phyloP scores from a whole-genome alignment of 2,329 filamentous ascomycete species.

The Trichoderma guizhouense region DNA sequence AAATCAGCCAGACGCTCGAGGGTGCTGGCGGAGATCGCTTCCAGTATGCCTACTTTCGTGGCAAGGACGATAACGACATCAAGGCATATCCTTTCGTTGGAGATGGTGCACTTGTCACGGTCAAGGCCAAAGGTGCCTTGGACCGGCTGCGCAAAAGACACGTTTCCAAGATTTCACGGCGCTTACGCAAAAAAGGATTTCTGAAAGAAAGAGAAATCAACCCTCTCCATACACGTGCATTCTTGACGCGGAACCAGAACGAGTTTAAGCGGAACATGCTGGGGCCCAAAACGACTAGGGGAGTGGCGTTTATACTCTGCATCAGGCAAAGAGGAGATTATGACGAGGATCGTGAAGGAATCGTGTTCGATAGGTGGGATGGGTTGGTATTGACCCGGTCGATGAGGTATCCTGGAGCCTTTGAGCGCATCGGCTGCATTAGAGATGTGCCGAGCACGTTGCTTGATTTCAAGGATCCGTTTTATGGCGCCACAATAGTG shows the following conservation, averaged over 20 bases:
- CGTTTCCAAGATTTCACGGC: background rate
- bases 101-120: background rate
- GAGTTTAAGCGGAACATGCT: background rate
- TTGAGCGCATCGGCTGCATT: slow-evolving; percentile 10
- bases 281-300: background rate
- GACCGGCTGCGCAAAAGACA: background rate
- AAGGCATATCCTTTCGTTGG: background rate
- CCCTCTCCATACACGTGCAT: background rate
- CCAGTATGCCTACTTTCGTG: background rate
- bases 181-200: background rate
- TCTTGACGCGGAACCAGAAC: background rate
- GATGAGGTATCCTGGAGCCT: background rate
- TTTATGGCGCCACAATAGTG: background rate
- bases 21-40: background rate
- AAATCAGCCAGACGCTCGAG: background rate
- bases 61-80: background rate
- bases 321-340: background rate
- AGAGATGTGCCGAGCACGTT: background rate
- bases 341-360: too few species aligned
- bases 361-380: background rate
- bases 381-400: slow-evolving; percentile 8
- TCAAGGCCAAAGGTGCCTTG: background rate
- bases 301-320: background rate
- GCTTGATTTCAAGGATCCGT: background rate
- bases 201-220: background rate